These are phyloP conservation scores for Zymoseptoria brevis DNA, from an alignment of 2,329 filamentous ascomycete genomes.

Conservation along the genomic window DNA sequence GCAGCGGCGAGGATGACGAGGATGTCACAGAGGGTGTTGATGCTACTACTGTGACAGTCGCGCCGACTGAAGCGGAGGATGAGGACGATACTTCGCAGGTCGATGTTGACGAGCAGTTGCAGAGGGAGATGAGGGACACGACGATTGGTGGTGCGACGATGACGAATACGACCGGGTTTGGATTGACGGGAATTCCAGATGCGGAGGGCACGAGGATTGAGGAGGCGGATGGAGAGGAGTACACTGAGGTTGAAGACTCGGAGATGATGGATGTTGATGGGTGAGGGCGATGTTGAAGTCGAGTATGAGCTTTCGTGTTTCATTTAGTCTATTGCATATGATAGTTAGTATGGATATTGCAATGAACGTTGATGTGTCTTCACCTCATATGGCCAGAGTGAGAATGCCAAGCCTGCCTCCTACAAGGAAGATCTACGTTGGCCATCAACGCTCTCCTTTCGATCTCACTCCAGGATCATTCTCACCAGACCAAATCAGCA, in stretches of 20 bases:
- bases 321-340: neutral
- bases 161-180: conserved; percentile 10
- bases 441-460: neutral
- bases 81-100: conserved; percentile 17
- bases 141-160: conserved; percentile 12
- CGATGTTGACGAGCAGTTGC: conserved; percentile 13
- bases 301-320: neutral
- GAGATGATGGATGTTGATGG: conserved; percentile 21
- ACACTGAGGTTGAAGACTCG: conserved; percentile 13
- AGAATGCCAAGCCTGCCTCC: neutral
- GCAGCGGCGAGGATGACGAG: conserved; percentile 5
- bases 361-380: neutral
- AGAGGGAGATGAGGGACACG: conserved; percentile 21
- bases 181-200: conserved; percentile 26
- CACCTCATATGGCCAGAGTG: neutral
- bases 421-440: neutral
- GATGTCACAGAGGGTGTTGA: conserved; percentile 10
- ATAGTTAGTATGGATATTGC: neutral
- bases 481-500: too few species aligned
- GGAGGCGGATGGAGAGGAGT: conserved; percentile 20
- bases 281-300: neutral
- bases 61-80: conserved; percentile 12
- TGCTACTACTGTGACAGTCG: conserved; percentile 3
- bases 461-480: neutral
- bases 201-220: conserved; percentile 29